These are phyloP conservation scores for Trichoderma koningii DNA, from an alignment of 2,329 filamentous ascomycete species.

Conservation along the genomic window DNA sequence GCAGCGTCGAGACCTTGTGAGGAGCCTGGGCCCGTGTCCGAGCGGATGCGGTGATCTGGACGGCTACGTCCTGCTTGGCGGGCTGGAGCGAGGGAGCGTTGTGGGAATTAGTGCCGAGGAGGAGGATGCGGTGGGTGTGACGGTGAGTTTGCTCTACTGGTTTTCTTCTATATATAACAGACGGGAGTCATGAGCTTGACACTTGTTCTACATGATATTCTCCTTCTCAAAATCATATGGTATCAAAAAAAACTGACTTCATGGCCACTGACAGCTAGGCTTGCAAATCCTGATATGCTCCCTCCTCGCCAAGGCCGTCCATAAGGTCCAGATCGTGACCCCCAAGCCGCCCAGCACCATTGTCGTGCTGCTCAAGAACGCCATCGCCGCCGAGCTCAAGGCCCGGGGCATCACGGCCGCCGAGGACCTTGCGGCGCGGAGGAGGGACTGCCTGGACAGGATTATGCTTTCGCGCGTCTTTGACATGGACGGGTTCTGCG, in stretches of 20 bases:
- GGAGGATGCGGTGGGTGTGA: slow-evolving; percentile 49
- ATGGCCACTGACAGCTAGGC: slow-evolving; percentile 42
- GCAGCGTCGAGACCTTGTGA: slow-evolving; percentile 39
- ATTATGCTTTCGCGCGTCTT: slow-evolving; percentile 60
- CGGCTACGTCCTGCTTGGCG: slow-evolving; percentile 47
- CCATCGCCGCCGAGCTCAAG: slow-evolving; percentile 42
- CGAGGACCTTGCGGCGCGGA: slow-evolving; percentile 30
- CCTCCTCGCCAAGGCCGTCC: slow-evolving; percentile 37
- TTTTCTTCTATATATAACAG: background rate
- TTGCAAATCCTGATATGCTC: slow-evolving; percentile 51
- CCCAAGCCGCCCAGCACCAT: slow-evolving; percentile 48
- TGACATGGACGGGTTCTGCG: slow-evolving; percentile 59
- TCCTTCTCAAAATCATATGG: background rate
- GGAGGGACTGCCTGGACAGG: slow-evolving; percentile 47
- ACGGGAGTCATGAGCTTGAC: too few relatives aligned
- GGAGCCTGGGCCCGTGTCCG: slow-evolving; percentile 37
- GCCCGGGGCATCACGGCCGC: slow-evolving; percentile 21
- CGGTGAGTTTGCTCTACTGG: slow-evolving; percentile 44
- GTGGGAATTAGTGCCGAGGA: slow-evolving; percentile 58
- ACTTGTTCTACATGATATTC: too few relatives aligned
- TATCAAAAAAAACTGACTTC: background rate
- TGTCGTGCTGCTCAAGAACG: slow-evolving; percentile 46
- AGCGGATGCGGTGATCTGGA: slow-evolving; percentile 55
- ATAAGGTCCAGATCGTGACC: slow-evolving; percentile 50
- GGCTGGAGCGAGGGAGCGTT: slow-evolving; percentile 53